These are phyloP conservation scores for Pyricularia sp. DNA, from an alignment of 2,329 filamentous ascomycete genomes.

Conservation along the genomic window DNA sequence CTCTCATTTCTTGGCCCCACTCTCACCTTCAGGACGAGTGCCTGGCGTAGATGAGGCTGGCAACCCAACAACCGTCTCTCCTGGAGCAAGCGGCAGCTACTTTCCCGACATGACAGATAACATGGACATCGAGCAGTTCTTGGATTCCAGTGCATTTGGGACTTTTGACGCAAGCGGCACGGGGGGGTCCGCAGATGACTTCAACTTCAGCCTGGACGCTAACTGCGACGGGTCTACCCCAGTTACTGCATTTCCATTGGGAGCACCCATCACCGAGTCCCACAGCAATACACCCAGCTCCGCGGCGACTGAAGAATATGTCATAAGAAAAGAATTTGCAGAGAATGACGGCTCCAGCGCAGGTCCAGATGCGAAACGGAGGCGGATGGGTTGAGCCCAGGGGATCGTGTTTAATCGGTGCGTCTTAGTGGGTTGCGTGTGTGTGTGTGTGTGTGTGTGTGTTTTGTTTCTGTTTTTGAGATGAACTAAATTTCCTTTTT, in stretches of 20 bases:
- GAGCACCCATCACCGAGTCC: constrained; percentile 6
- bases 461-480: not conserved
- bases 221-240: constrained; percentile 15
- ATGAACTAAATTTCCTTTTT: not conserved
- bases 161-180: constrained; percentile 22
- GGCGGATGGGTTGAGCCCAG: constrained; percentile 19
- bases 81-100: constrained; percentile 13
- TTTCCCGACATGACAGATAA: constrained; percentile 12
- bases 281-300: constrained; percentile 8
- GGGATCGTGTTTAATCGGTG: not conserved
- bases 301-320: constrained; percentile 8
- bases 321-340: constrained; percentile 10
- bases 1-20: constrained; percentile 58
- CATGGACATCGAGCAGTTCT: constrained; percentile 38
- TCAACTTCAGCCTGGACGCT: constrained; percentile 36
- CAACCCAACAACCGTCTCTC: constrained; percentile 5
- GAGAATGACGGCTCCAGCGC: constrained; percentile 8
- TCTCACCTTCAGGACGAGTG: constrained; percentile 66
- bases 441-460: no score
- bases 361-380: constrained; percentile 21
- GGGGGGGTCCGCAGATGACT: constrained; percentile 24
- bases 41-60: constrained; percentile 43
- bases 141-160: constrained; percentile 29
- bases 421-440: not conserved
- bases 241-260: constrained; percentile 5